Conservation (phyloP, 345 rosid genomes). For the Psidium guajava region DNA sequence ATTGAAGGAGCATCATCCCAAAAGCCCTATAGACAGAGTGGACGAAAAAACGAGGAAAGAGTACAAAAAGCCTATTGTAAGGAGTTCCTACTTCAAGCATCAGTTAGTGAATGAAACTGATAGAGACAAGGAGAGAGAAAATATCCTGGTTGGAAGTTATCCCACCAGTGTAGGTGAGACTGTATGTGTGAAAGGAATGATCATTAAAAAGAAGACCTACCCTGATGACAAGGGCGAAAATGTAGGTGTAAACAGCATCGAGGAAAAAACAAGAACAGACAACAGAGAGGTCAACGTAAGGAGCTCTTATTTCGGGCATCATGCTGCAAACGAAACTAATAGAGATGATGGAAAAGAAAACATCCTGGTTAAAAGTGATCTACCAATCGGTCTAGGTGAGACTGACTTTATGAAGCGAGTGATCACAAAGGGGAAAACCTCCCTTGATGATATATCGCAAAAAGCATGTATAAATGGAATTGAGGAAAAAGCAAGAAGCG, state of each 20-base stretch:
- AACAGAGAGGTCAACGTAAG: slow-evolving; percentile 37
- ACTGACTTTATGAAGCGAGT: slow-evolving; percentile 8
- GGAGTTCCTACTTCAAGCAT: slow-evolving; percentile 61
- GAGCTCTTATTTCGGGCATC: slow-evolving; percentile 59
- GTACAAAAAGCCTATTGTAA: slow-evolving; percentile 32
- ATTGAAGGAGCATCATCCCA: slow-evolving; percentile 13
- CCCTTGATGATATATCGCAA: not conserved
- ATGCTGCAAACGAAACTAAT: slow-evolving; percentile 25
- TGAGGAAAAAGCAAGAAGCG: slow-evolving; percentile 28
- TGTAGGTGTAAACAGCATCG: slow-evolving; percentile 8
- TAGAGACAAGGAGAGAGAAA: slow-evolving; percentile 22
- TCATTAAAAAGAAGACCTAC: not conserved
- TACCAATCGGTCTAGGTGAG: not conserved
- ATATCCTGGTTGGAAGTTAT: slow-evolving; percentile 10
- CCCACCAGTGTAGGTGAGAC: not conserved
- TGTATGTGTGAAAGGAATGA: slow-evolving; percentile 7
- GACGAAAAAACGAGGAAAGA: slow-evolving; percentile 32
- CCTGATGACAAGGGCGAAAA: not conserved
- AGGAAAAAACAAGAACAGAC: slow-evolving; percentile 29
- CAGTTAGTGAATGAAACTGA: slow-evolving; percentile 28
- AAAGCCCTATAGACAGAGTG: slow-evolving; percentile 11
- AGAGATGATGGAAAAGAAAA: slow-evolving; percentile 21
- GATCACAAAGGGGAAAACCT: not conserved
- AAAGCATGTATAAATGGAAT: slow-evolving; percentile 4
- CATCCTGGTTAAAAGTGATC: slow-evolving; percentile 10